phyloP scores from a whole-genome alignment of 768 basidiomycete species.

The Lenzites betulinus region DNA sequence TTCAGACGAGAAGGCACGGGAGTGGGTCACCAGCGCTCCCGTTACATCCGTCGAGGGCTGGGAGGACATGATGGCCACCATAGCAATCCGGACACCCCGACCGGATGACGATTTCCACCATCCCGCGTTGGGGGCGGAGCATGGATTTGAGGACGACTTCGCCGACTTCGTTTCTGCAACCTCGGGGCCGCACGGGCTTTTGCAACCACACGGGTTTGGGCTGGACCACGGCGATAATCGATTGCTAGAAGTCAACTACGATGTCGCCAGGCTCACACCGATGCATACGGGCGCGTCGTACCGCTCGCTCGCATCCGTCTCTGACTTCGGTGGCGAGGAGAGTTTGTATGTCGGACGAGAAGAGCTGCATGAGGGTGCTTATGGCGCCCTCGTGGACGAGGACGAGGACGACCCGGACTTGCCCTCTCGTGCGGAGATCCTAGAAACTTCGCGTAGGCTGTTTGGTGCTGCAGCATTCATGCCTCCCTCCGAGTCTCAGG shows the following conservation, averaged over 20 bases:
- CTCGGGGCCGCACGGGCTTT: slow-evolving; percentile 15
- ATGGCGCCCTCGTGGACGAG: slow-evolving; percentile 8
- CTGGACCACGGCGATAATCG: slow-evolving; percentile 13
- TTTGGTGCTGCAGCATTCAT: slow-evolving; percentile 25
- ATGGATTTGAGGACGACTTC: slow-evolving; percentile 79
- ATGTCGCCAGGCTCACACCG: slow-evolving; percentile 22
- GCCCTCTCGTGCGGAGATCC: slow-evolving; percentile 35
- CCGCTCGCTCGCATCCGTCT: slow-evolving; percentile 57
- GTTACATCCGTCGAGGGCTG: slow-evolving; percentile 16
- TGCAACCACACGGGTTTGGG: not conserved
- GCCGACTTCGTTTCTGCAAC: slow-evolving; percentile 72
- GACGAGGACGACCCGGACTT: slow-evolving; percentile 27
- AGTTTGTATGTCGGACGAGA: slow-evolving; percentile 17
- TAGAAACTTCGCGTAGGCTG: slow-evolving; percentile 33
- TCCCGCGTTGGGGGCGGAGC: not conserved
- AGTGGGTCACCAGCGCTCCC: slow-evolving; percentile 26
- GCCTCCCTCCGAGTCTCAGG: slow-evolving; percentile 3
- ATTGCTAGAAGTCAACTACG: slow-evolving; percentile 21
- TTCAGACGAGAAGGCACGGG: slow-evolving; percentile 17
- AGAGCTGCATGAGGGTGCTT: slow-evolving; percentile 21
- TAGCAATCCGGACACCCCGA: slow-evolving; percentile 23
- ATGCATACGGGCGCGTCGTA: slow-evolving; percentile 41
- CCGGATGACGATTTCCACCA: not conserved
- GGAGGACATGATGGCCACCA: slow-evolving; percentile 25
- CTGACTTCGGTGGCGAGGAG: slow-evolving; percentile 54